Evolutionary conservation across 192 early-diverging fungal genomes (phyloP).

Genomic region (Podila verticillata): DNA sequence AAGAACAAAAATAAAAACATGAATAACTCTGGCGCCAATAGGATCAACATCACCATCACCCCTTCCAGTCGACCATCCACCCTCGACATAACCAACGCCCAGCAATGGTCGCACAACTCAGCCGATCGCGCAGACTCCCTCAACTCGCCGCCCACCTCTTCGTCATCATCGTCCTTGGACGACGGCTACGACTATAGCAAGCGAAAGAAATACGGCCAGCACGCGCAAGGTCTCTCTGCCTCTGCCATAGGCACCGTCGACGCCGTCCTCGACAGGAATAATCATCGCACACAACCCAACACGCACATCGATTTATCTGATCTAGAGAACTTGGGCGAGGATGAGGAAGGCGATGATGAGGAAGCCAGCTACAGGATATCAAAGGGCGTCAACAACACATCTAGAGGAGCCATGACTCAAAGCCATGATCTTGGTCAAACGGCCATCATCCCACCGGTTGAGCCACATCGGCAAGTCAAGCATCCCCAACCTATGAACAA

Average conservation of each 20-base stretch:
- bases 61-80: conserved; percentile 20
- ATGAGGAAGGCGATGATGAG: neutral
- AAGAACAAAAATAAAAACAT: neutral
- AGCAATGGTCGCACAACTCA: too few species aligned
- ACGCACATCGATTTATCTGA: neutral
- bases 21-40: neutral
- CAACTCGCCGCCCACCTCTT: neutral
- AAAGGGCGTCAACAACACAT: neutral
- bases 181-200: neutral
- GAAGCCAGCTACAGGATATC: neutral
- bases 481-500: neutral
- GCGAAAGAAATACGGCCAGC: neutral
- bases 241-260: conserved; percentile 10
- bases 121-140: too few species aligned
- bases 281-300: neutral
- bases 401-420: neutral
- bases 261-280: neutral
- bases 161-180: conserved; percentile 7
- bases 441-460: neutral
- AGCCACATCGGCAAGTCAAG: conserved; percentile 8
- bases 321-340: neutral
- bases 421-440: neutral
- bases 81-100: neutral
- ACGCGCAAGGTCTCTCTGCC: conserved; percentile 6
- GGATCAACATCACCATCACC: conserved; percentile 25